Evolutionary conservation across 1,284 basidiomycete species (phyloP).

Genomic region (Mycosarcoma mackinlayi): DNA sequence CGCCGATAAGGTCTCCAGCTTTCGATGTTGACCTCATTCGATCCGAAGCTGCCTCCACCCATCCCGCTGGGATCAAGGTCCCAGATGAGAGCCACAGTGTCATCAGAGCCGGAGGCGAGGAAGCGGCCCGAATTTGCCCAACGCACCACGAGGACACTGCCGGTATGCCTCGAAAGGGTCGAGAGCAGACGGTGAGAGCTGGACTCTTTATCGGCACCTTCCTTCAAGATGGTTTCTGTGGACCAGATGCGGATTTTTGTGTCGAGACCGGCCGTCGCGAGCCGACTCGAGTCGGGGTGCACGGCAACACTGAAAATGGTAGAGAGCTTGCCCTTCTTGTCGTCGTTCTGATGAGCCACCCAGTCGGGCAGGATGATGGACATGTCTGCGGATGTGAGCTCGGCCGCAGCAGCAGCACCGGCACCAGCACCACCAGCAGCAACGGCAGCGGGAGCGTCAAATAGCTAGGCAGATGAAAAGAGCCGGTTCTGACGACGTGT

Average conservation of each 20-base stretch:
- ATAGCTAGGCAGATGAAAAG: too few species aligned
- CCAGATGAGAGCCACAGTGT: constrained; percentile 96
- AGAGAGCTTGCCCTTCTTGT: constrained; percentile 75
- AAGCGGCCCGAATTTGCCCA: constrained; percentile 95
- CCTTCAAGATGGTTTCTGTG: constrained; percentile 87
- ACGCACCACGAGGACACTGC: constrained; percentile 90
- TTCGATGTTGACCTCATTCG: constrained; percentile 74
- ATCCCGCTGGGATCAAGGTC: constrained; percentile 76
- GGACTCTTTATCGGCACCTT: constrained; percentile 77
- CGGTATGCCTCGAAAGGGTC: constrained; percentile 92
- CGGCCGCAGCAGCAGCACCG: not conserved
- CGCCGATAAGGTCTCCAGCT: constrained; percentile 94
- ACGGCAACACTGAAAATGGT: constrained; percentile 93
- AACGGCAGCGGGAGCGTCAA: too few species aligned
- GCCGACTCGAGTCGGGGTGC: constrained; percentile 92
- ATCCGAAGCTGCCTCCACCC: constrained; percentile 58
- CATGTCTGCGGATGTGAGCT: constrained; percentile 34
- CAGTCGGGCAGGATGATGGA: constrained; percentile 64
- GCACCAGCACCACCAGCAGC: too few species aligned
- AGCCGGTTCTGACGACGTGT: too few species aligned
- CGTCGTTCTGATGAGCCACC: constrained; percentile 63
- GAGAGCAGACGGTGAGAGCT: constrained; percentile 86
- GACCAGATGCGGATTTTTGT: constrained; percentile 97
- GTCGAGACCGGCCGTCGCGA: constrained; percentile 93
- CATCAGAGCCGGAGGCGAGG: constrained; percentile 96